Conservation (phyloP, 768 basidiomycete species). For the Sarcodon sp. region DNA sequence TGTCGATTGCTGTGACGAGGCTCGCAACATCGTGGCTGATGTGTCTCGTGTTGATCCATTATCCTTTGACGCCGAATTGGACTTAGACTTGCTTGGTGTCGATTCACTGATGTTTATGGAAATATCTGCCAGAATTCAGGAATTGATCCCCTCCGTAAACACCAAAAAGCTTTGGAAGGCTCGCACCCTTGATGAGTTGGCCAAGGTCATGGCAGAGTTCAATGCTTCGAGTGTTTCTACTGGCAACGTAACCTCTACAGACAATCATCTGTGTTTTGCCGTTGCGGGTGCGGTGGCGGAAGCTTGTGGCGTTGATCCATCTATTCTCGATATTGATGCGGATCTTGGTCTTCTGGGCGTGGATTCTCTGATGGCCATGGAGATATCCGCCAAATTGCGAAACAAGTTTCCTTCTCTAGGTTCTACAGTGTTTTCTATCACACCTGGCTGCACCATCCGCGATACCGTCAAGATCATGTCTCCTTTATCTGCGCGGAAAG, state of each 20-base stretch:
- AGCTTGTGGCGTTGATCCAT: slow-evolving; percentile 20
- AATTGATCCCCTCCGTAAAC: not conserved
- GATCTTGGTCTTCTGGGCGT: slow-evolving; percentile 12
- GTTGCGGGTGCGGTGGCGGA: slow-evolving; percentile 26
- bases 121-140: slow-evolving; percentile 24
- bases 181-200: not conserved
- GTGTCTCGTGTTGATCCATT: not conserved
- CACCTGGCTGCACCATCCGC: slow-evolving; percentile 21
- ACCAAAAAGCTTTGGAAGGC: not conserved
- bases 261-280: slow-evolving; percentile 1
- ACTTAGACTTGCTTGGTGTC: slow-evolving; percentile 12
- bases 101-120: slow-evolving; percentile 18
- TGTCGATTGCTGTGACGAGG: too few species aligned
- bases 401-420: slow-evolving; percentile 20
- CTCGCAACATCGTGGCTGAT: not conserved
- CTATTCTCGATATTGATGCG: slow-evolving; percentile 1
- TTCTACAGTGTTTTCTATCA: slow-evolving; percentile 13
- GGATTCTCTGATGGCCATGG: slow-evolving; percentile 17
- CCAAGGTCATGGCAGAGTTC: not conserved
- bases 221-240: not conserved
- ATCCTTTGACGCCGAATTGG: not conserved
- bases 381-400: slow-evolving; percentile 25
- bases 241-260: slow-evolving; percentile 9
- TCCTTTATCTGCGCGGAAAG: not conserved
- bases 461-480: slow-evolving; percentile 17